These are phyloP conservation scores for Dissoconium aciculare DNA, from an alignment of 2,329 filamentous ascomycete genomes.

Conservation along the genomic window DNA sequence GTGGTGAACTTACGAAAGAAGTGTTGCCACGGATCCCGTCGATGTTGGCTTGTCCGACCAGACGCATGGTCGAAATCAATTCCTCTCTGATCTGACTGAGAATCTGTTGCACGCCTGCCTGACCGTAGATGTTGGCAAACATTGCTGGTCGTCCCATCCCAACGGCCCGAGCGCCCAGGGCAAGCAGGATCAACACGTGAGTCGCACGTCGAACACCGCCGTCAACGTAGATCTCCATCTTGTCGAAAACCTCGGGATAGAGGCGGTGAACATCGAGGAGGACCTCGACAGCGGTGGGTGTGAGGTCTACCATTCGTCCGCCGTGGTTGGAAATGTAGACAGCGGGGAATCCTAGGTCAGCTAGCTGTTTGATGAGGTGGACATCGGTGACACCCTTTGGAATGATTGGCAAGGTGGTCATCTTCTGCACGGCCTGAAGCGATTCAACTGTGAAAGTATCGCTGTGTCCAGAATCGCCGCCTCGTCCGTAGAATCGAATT, in stretches of 20 bases:
- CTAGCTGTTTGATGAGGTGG: conserved; percentile 16
- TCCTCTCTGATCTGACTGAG: conserved; percentile 37
- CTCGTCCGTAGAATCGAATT: conserved; percentile 6
- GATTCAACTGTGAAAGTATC: conserved; percentile 8
- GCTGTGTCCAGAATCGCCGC: conserved; percentile 4
- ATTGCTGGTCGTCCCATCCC: conserved; percentile 37
- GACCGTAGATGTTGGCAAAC: conserved; percentile 42
- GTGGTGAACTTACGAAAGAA: conserved; percentile 9
- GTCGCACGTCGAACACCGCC: conserved; percentile 25
- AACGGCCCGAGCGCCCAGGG: conserved; percentile 27
- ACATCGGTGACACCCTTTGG: conserved; percentile 5
- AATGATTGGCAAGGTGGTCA: conserved; percentile 9
- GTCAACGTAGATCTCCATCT: conserved; percentile 28
- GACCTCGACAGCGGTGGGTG: conserved; percentile 56
- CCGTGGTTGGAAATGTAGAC: conserved; percentile 31
- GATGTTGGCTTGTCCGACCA: conserved; percentile 10
- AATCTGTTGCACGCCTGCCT: conserved; percentile 44
- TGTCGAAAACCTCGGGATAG: conserved; percentile 26
- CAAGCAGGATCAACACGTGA: conserved; percentile 26
- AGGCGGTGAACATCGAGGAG: conserved; percentile 59
- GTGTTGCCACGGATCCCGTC: conserved; percentile 10
- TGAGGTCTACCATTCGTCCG: conserved; percentile 29
- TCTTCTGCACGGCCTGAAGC: conserved; percentile 7
- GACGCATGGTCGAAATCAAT: conserved; percentile 21
- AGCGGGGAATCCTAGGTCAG: conserved; percentile 25